These are phyloP conservation scores for Hypoxylon cercidicola DNA, from an alignment of 495 filamentous ascomycete species.

Conservation along the genomic window DNA sequence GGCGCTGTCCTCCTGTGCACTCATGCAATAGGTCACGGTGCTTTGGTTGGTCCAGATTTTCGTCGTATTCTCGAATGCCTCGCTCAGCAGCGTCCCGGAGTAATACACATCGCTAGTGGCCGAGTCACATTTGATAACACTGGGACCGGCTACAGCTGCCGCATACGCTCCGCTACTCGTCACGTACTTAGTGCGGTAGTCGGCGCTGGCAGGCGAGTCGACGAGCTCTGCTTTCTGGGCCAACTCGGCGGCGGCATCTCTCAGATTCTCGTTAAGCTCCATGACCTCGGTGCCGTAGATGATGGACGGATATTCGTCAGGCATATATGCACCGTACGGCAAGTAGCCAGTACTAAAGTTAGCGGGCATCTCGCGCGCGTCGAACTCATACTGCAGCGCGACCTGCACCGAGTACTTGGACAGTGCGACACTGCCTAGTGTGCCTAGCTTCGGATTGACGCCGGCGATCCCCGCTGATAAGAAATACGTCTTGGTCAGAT, in stretches of 20 bases:
- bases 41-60: slow-evolving; percentile 71
- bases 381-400: slow-evolving; percentile 78
- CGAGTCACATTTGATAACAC: slow-evolving; percentile 72
- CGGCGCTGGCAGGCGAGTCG: slow-evolving; percentile 61
- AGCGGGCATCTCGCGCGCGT: slow-evolving; percentile 72
- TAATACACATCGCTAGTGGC: slow-evolving; percentile 80
- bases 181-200: slow-evolving; percentile 70
- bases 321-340: slow-evolving; percentile 63
- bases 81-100: slow-evolving; percentile 67
- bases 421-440: slow-evolving; percentile 71
- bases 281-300: slow-evolving; percentile 84
- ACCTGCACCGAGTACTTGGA: slow-evolving; percentile 76
- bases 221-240: slow-evolving; percentile 66
- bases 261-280: slow-evolving; percentile 72
- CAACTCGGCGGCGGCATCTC: slow-evolving; percentile 64
- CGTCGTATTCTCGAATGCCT: slow-evolving; percentile 74
- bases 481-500: slow-evolving; percentile 75
- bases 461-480: slow-evolving; percentile 78
- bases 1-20: slow-evolving; percentile 80
- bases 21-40: slow-evolving; percentile 73
- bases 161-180: slow-evolving; percentile 54
- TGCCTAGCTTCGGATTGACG: slow-evolving; percentile 72
- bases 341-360: slow-evolving; percentile 76
- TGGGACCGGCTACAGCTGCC: slow-evolving; percentile 62
- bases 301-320: slow-evolving; percentile 67